Base-by-base conservation (phyloP, 306 rosid species). In the Rosa rugosa region DNA sequence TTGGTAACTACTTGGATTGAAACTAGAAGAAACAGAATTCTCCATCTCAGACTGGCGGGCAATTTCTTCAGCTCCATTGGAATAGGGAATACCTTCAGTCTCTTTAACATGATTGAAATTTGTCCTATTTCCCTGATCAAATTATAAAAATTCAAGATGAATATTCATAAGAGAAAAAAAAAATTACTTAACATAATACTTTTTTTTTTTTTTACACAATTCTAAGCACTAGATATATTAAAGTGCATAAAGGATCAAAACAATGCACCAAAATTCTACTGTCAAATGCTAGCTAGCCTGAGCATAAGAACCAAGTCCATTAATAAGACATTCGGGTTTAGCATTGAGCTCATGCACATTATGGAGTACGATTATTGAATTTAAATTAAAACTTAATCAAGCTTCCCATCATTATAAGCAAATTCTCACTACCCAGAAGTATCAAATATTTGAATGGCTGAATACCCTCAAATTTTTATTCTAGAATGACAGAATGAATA, bases 111-210 rank as follows among this genome's bases (percentile, higher is more conserved):
- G 78, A 67, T 79, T 79, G 60, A 63, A 84, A 84, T 77, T 84
- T 78, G 86, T 75, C 87, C 86, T 86, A 87, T 84, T 85, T 36
- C 86, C 91, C 97, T 94, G 88, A 79, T 81, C 77, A 86, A 81
- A 83, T 91, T 47, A 74, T 38, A 71, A 82, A 75, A 64, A 34
- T 6, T 7, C 10, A 14, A 27, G 25, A 31, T 42, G 8, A 57
- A 64, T 4, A 68, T 67, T 36, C 34, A 38, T 51, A 41, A 72
- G 7, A 22, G 13, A 36, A 73, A 73, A n/a, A 56, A 46, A 65
- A 62, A 66, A 2, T n/a, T n/a, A n/a, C 67, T n/a, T 31, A 9
- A 62, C n/a, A 45, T 4, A 22, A n/a, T 40, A 41, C 10, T 6
- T 20, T 56, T n/a, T 56, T 1, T 20, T 5, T 18, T 17, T 6